Percentiles rank a stretch among this genome's conserved stretches.
These are phyloP conservation scores for Penicillium robsamsonii DNA, from an alignment of 495 filamentous ascomycete species.

Conservation along the genomic window DNA sequence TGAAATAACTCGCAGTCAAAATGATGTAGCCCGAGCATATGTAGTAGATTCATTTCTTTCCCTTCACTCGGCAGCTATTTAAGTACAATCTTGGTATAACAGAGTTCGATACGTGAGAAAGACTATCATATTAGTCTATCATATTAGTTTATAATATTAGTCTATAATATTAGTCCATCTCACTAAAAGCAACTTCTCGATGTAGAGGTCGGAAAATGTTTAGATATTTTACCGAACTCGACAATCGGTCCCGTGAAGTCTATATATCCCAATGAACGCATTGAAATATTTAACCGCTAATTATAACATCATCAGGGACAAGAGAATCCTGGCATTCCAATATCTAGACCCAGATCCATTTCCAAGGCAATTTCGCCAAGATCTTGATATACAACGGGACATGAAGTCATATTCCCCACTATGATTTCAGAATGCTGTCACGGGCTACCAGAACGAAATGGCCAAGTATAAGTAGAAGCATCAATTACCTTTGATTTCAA, in stretches of 20 bases:
- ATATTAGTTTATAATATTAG: too few species aligned
- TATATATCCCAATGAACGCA: not conserved
- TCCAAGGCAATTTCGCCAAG: slow-evolving; percentile 8
- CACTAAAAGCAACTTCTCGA: too few species aligned
- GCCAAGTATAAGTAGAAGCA: slow-evolving; percentile 12
- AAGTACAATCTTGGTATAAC: not conserved
- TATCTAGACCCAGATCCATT: not conserved
- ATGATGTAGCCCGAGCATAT: not conserved
- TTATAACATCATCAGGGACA: too few species aligned
- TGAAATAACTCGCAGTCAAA: not conserved
- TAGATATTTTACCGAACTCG: not conserved
- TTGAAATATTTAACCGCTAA: not conserved
- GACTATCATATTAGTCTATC: too few species aligned
- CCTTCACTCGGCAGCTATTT: not conserved
- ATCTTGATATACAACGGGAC: slow-evolving; percentile 7
- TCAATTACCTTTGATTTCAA: too few species aligned
- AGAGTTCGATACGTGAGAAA: too few species aligned
- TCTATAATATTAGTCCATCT: too few species aligned
- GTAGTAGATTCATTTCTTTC: not conserved
- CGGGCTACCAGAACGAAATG: not conserved
- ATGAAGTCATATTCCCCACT: slow-evolving; percentile 39
- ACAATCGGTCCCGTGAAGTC: not conserved
- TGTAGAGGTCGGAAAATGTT: not conserved
- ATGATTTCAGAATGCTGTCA: slow-evolving; percentile 47
- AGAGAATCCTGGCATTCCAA: too few species aligned